A percentile compares a stretch with the other conserved stretches of the same genome.
These are phyloP conservation scores for Rhytidhysteron rufulum DNA, from an alignment of 2,329 filamentous ascomycete species.

Conservation along the genomic window DNA sequence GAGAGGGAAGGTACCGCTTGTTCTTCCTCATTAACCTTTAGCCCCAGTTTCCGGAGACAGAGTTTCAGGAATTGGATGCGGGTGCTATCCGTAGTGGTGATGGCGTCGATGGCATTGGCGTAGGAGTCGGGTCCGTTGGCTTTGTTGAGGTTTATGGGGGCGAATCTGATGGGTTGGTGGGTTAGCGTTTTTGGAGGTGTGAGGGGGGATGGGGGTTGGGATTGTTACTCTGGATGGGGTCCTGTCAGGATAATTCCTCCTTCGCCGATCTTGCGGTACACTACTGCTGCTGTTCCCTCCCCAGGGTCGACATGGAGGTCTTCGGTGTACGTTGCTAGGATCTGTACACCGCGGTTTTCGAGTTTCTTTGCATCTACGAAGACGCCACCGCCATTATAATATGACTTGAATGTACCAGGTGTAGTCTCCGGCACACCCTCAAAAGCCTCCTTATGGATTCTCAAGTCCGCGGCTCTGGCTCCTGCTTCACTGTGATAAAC, in stretches of 20 bases:
- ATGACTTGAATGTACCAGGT: conserved; percentile 65
- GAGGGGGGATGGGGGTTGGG: too few species aligned
- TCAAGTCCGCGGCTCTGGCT: conserved; percentile 67
- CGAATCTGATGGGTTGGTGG: conserved; percentile 71
- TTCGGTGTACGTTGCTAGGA: conserved; percentile 76
- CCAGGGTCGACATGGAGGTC: conserved; percentile 73
- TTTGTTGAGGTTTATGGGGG: conserved; percentile 69
- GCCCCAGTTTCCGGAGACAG: conserved; percentile 73
- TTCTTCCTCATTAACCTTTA: conserved; percentile 70
- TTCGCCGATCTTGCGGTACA: conserved; percentile 78
- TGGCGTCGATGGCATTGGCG: conserved; percentile 61
- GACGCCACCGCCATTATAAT: conserved; percentile 92
- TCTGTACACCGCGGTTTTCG: conserved; percentile 64
- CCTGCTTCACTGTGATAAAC: conserved; percentile 85
- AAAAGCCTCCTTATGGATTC: conserved; percentile 60
- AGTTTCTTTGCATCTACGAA: conserved; percentile 75
- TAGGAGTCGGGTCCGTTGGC: conserved; percentile 67
- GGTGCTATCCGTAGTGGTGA: conserved; percentile 65
- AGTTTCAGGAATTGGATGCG: conserved; percentile 74
- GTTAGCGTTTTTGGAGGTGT: too few species aligned
- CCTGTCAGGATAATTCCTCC: conserved; percentile 78
- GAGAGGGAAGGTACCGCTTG: conserved; percentile 75
- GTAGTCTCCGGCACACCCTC: conserved; percentile 43
- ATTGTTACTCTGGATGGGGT: conserved; percentile 86
- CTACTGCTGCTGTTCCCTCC: conserved; percentile 68